phyloP scores from a whole-genome alignment of 164 flowering plant genomes.

The Nymphaea thermarum region DNA sequence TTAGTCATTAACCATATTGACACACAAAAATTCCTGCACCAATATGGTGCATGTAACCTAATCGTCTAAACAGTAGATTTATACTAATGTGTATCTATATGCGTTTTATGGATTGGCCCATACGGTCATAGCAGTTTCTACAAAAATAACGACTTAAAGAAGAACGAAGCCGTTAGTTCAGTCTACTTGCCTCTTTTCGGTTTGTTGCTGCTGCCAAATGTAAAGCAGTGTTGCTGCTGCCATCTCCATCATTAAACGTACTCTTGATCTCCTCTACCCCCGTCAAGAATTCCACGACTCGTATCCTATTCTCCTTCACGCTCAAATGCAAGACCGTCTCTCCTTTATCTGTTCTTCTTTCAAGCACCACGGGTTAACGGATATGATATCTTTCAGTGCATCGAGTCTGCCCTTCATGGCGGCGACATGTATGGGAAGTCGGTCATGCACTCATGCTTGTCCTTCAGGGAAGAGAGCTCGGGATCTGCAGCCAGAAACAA shows the following conservation, averaged over 20 bases:
- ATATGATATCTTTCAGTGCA: neutral
- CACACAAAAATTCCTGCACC: too few species aligned
- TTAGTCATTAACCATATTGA: too few species aligned
- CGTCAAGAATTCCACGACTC: neutral
- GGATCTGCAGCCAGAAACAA: neutral
- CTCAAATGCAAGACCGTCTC: conserved; percentile 4
- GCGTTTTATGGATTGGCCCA: too few species aligned
- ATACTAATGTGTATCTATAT: too few species aligned
- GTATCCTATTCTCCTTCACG: neutral
- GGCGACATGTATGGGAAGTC: neutral
- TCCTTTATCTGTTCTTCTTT: neutral
- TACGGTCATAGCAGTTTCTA: too few species aligned
- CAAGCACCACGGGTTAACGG: neutral
- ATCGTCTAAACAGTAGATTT: too few species aligned
- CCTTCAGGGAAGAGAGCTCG: neutral
- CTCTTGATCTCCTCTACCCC: neutral
- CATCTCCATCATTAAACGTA: neutral
- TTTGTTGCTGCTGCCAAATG: conserved; percentile 1
- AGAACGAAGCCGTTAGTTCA: too few species aligned
- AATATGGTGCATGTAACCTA: too few species aligned
- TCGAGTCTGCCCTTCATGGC: neutral
- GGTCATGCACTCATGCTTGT: neutral
- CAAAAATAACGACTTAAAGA: too few species aligned
- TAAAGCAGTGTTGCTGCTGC: conserved; percentile 1
- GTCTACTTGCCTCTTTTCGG: neutral